Percentiles rank a stretch among this genome's conserved stretches.
Conservation (phyloP, 75 land plant species). For the Cupressus sempervirens region DNA sequence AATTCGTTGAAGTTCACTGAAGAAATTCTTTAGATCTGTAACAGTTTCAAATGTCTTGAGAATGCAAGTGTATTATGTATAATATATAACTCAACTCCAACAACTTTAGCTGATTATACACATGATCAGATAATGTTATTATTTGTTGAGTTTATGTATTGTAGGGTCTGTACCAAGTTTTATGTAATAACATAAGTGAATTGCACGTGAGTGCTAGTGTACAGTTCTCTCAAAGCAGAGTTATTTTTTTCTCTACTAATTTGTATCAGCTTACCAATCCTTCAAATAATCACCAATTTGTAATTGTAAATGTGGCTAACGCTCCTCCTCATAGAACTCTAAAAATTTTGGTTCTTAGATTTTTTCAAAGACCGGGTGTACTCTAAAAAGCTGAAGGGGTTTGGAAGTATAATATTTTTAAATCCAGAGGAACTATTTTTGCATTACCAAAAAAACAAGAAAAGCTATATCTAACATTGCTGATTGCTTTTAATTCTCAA, state of each 20-base stretch:
- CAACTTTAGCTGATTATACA: not conserved
- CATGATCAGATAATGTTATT: not conserved
- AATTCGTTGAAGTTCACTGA: not conserved
- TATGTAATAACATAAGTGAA: not conserved
- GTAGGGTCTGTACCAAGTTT: not conserved
- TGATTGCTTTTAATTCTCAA: not conserved
- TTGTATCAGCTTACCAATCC: not conserved
- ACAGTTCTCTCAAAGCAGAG: not conserved
- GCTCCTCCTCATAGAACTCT: not conserved
- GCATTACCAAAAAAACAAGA: not conserved
- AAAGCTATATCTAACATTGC: slow-evolving; percentile 2
- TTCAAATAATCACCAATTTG: not conserved
- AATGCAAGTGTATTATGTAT: not conserved
- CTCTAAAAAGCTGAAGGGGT: not conserved
- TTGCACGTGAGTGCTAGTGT: not conserved
- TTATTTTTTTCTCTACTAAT: not conserved
- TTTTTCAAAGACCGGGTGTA: not conserved
- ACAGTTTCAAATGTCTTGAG: not conserved
- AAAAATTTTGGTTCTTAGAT: not conserved
- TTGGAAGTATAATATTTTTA: not conserved
- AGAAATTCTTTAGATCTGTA: not conserved
- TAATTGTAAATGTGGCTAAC: slow-evolving; percentile 9
- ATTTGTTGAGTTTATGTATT: not conserved
- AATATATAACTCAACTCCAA: not conserved
- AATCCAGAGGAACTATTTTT: not conserved